Conservation (phyloP, 495 filamentous ascomycete species). For the Aspergillus bertholletiae region DNA sequence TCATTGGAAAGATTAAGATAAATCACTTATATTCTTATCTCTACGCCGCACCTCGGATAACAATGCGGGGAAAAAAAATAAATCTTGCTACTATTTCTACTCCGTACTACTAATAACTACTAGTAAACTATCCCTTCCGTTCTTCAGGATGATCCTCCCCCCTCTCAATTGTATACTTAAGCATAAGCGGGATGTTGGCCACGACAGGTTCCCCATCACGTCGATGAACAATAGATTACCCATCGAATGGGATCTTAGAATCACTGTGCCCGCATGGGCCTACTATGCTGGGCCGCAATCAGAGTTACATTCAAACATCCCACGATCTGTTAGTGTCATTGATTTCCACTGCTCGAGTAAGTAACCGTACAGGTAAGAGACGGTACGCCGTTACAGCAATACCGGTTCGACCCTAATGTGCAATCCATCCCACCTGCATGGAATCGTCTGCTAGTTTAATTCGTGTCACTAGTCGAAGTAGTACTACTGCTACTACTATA, state of each 20-base stretch:
- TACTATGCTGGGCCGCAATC: not conserved
- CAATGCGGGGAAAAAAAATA: too few relatives aligned
- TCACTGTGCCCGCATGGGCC: not conserved
- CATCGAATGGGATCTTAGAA: not conserved
- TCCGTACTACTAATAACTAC: too few relatives aligned
- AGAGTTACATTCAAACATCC: not conserved
- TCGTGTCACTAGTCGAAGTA: not conserved
- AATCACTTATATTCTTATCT: too few relatives aligned
- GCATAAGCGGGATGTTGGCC: not conserved
- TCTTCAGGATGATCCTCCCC: too few relatives aligned
- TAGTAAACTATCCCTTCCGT: too few relatives aligned
- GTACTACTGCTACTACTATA: too few relatives aligned
- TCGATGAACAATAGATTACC: not conserved
- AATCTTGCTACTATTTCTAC: too few relatives aligned
- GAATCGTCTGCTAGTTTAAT: not conserved
- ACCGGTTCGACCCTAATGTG: not conserved
- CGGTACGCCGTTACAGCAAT: not conserved
- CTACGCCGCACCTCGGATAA: too few relatives aligned
- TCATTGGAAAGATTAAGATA: too few relatives aligned
- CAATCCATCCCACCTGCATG: not conserved
- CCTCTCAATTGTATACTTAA: too few relatives aligned
- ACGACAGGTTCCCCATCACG: not conserved
- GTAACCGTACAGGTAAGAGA: not conserved
- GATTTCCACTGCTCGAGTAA: not conserved
- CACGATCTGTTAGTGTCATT: too few relatives aligned